Conservation (phyloP, 768 basidiomycete genomes). For the Coprinellus micaceus region DNA sequence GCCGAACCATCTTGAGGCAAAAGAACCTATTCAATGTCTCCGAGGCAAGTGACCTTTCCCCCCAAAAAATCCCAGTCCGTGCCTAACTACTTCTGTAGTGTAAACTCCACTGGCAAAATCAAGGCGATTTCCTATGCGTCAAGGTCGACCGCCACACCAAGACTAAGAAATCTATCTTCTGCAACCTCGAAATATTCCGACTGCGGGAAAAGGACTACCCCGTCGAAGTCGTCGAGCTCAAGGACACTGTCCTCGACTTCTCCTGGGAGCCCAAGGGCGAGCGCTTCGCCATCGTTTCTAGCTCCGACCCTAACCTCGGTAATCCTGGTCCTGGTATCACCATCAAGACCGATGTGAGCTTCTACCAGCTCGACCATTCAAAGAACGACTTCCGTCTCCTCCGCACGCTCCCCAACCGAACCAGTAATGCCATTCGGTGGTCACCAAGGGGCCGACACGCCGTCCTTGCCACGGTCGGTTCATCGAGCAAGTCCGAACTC, state of each 20-base stretch:
- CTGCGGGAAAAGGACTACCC: constrained; percentile 97
- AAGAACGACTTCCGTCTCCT: constrained; percentile 95
- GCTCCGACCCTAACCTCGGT: constrained; percentile 88
- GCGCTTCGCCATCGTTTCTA: constrained; percentile 93
- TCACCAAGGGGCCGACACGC: constrained; percentile 95
- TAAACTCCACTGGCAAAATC: constrained; percentile 97
- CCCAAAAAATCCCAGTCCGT: background rate
- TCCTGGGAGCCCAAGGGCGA: constrained; percentile 99
- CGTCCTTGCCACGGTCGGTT: constrained; percentile 93
- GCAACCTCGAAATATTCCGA: constrained; percentile 97
- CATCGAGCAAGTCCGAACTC: constrained; percentile 91
- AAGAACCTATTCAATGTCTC: constrained; percentile 98
- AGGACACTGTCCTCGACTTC: constrained; percentile 94
- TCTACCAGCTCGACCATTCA: constrained; percentile 88
- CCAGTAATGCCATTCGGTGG: constrained; percentile 94
- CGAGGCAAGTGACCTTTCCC: constrained; percentile 57
- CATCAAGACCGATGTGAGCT: constrained; percentile 94
- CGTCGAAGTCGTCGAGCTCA: constrained; percentile 95
- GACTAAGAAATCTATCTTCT: constrained; percentile 97
- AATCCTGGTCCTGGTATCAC: constrained; percentile 87
- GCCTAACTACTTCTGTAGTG: constrained; percentile 51
- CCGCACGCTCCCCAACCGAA: constrained; percentile 77
- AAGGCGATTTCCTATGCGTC: constrained; percentile 97
- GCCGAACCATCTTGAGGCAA: constrained; percentile 76
- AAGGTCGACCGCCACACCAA: constrained; percentile 99